Conservation (phyloP, 78 protist species). For the Isochrysis galbana region DNA sequence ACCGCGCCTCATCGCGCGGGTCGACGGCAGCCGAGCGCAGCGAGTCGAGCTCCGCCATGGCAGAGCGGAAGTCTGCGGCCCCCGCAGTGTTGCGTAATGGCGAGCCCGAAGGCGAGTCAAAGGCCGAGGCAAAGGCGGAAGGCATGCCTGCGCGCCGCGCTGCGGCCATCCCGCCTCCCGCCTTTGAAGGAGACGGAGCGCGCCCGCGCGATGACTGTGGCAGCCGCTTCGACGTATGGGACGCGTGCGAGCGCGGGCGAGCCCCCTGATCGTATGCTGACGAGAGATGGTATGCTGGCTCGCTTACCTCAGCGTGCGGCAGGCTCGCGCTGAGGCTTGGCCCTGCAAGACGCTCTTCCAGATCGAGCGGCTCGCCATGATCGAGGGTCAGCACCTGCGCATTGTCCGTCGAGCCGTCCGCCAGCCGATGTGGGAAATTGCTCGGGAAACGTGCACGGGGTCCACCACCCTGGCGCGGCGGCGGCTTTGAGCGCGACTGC, state of each 20-base stretch:
- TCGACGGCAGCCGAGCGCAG: not conserved
- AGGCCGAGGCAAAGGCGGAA: not conserved
- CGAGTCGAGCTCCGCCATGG: not conserved
- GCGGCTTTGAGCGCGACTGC: no score
- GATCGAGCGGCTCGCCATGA: not conserved
- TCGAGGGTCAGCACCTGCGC: not conserved
- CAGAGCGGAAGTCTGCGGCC: no score
- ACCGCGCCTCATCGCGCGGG: not conserved
- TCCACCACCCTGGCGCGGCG: no score
- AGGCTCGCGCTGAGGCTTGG: not conserved
- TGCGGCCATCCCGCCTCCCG: no score
- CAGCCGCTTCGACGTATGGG: not conserved
- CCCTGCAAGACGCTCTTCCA: not conserved
- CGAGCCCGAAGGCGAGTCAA: not conserved
- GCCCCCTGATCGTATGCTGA: no score
- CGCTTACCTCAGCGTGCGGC: not conserved
- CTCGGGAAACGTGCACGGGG: not conserved
- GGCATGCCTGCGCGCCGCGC: no score
- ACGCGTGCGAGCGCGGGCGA: no score
- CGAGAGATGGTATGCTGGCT: not conserved
- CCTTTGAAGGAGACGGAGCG: not conserved
- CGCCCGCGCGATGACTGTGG: not conserved
- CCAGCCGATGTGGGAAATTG: not conserved
- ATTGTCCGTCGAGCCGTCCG: not conserved
- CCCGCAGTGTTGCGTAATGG: no score